Evolutionary conservation across 2,329 filamentous ascomycete genomes (phyloP), one percentile per base, ranked within the genome.

Genomic region (Aspergillus sp.): DNA sequence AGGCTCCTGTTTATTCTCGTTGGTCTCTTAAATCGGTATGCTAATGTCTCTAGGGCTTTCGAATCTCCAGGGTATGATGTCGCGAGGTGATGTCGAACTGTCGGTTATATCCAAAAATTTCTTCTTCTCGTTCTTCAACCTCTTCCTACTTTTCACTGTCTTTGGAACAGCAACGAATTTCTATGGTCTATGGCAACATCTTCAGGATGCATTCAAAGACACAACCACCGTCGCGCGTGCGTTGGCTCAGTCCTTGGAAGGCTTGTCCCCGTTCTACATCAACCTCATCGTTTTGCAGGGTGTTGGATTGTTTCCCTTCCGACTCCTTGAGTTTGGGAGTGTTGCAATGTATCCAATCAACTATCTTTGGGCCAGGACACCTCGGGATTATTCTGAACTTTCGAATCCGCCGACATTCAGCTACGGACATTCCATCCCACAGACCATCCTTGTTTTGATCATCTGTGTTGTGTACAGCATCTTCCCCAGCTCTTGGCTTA

Each of bases 51-150:
- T 43, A 79, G 76, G 75, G 73, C 78, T 98, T 8, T 89, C 91
- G 3, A 90, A 90, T 62, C 78, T 82, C 41, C 93, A 98, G 71
- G 93, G 93, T 39, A 94, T 94, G 83, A 88, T 95, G 40, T 97
- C 93, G 0, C 88, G 90, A 56, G 89, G 89, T 36, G 93, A 98
- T 49, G 84, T 98, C 19, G 93, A 97, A 66, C 76, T 98, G 6
- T 97, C 93, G 0, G 77, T 94, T 36, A 91, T 98, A 52, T 95
- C 89, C 42, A 98, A 98, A 72, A 98, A 97, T 67, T 98, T 97
- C 71, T 95, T 97, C 76, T 98, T 98, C 64, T 90, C 87, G 7
- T 98, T 98, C 68, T 97, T 98, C 79, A 98, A 98, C 69, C 88
- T 97, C 45, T 98, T 98, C 69, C 79, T 97, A 40, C 81, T 97